Evolutionary conservation across 495 filamentous ascomycete species (phyloP).

Genomic region (Cryomyces minteri): DNA sequence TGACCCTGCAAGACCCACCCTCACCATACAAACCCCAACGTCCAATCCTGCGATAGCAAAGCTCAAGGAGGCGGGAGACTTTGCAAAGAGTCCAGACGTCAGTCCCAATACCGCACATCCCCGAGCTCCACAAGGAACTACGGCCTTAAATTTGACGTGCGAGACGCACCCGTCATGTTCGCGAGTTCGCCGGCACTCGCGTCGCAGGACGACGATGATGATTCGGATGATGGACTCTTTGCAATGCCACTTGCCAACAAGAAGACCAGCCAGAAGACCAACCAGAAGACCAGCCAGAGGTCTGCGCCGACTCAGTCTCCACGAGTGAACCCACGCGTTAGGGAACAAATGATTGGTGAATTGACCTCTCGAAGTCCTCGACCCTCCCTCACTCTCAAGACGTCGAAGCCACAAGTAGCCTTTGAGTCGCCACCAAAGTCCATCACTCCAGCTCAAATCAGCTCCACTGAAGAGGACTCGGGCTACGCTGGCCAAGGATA

Average conservation of each 20-base stretch:
- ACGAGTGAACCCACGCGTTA: too few relatives aligned
- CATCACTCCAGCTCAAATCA: not conserved
- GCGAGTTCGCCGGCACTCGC: constrained; percentile 21
- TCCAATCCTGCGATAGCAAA: constrained; percentile 18
- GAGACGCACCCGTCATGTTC: constrained; percentile 23
- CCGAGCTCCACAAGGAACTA: constrained; percentile 20
- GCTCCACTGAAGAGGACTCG: not conserved
- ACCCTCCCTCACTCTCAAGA: constrained; percentile 1
- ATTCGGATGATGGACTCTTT: constrained; percentile 90
- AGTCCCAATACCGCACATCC: constrained; percentile 31
- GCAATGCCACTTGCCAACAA: constrained; percentile 57
- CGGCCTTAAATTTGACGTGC: constrained; percentile 66
- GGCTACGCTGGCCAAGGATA: not conserved
- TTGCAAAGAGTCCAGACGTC: constrained; percentile 26
- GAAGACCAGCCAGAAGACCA: not conserved
- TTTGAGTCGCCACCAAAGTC: too few relatives aligned
- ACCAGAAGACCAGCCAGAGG: too few relatives aligned
- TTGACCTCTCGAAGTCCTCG: not conserved
- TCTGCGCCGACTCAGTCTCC: too few relatives aligned
- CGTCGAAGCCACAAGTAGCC: not conserved
- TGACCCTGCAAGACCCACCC: constrained; percentile 10
- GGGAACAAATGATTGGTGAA: too few relatives aligned
- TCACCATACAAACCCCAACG: constrained; percentile 23
- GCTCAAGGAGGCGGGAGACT: constrained; percentile 12
- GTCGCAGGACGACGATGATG: constrained; percentile 49